Evolutionary conservation across 305 asterid genomes (phyloP), one percentile per base, ranked within the genome.

Genomic region (Fraxinus angustifolia): DNA sequence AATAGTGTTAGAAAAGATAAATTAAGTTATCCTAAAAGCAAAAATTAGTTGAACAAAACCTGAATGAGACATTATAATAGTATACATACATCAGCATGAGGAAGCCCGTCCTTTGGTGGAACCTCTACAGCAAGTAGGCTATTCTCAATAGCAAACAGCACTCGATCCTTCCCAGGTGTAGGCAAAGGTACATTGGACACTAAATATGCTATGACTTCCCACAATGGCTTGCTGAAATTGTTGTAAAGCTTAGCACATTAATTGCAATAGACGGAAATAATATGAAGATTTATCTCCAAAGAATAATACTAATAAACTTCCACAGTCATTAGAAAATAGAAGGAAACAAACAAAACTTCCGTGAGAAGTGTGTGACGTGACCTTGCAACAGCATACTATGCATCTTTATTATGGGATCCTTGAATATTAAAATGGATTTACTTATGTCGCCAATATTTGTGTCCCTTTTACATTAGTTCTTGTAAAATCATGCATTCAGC

Each of bases 31-130:
- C 33, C 42, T 33, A 33, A 7, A 71, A 83, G 26, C 36, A 71
- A 30, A 68, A 71, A 33, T 33, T 34, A 71, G 76, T 71, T 71
- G 10, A 53, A 17, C n/a, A 38, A 81, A 77, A 56, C 56, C 45
- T 42, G 23, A 79, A 80, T 45, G 79, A 74, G 31, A 79, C 81
- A 62, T 76, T 73, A 75, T 79, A 82, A 78, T 21, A 4, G 65
- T 65, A 58, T 40, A 77, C 99, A 83, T 94, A 96, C 99, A 91
- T 96, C 99, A 81, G 94, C 99, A 87, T 94, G 97, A 76, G 97
- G 98, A 89, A 95, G 98, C 75, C 94, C 92, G 85, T 93, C 97
- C 89, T 87, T 92, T 17, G 96, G 95, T 19, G 99, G 99, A 87
- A 96, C 92, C 88, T 96, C 98, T 77, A 96, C 91, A 58, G 97